A percentile compares a stretch with the other conserved stretches of the same genome.
These are phyloP conservation scores for Zalerion maritima DNA, from an alignment of 495 filamentous ascomycete species.

Conservation along the genomic window DNA sequence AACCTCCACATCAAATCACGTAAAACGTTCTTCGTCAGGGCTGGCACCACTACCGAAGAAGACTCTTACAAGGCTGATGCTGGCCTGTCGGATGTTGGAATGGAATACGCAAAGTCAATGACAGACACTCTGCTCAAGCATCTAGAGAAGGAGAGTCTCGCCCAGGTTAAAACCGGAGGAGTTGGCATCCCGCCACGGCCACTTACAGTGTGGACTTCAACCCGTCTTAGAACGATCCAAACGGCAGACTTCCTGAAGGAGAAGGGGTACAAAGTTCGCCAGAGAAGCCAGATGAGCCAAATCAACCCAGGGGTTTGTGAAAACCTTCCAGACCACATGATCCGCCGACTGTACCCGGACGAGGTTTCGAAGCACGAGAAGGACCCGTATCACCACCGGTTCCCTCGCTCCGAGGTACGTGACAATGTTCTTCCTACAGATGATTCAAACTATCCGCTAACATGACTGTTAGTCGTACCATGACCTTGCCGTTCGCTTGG, in stretches of 20 bases:
- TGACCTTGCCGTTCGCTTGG: conserved; percentile 92
- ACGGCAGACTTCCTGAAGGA: conserved; percentile 71
- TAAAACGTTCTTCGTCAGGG: conserved; percentile 83
- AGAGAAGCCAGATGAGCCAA: conserved; percentile 90
- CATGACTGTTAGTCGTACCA: conserved; percentile 67
- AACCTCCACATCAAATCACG: conserved; percentile 93
- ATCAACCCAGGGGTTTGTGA: conserved; percentile 94
- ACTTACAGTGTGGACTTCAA: conserved; percentile 88
- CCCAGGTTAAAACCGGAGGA: conserved; percentile 52
- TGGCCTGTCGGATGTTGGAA: conserved; percentile 64
- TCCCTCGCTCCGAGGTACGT: conserved; percentile 81
- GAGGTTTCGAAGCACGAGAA: conserved; percentile 86
- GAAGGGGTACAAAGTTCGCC: conserved; percentile 68
- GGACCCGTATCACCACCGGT: conserved; percentile 95
- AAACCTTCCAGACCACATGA: conserved; percentile 53
- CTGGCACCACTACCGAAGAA: conserved; percentile 52
- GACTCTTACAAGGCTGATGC: conserved; percentile 86
- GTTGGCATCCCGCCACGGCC: conserved; percentile 55
- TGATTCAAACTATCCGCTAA: conserved; percentile 9
- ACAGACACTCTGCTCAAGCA: conserved; percentile 66
- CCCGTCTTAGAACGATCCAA: conserved; percentile 74
- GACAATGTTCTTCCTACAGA: not conserved
- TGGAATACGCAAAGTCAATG: conserved; percentile 80
- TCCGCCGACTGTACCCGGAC: conserved; percentile 67
- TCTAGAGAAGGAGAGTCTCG: conserved; percentile 63